A percentile compares a stretch with the other conserved stretches of the same genome.
These are phyloP conservation scores for Lyophyllum decastes DNA, from an alignment of 768 basidiomycete species.

Conservation along the genomic window DNA sequence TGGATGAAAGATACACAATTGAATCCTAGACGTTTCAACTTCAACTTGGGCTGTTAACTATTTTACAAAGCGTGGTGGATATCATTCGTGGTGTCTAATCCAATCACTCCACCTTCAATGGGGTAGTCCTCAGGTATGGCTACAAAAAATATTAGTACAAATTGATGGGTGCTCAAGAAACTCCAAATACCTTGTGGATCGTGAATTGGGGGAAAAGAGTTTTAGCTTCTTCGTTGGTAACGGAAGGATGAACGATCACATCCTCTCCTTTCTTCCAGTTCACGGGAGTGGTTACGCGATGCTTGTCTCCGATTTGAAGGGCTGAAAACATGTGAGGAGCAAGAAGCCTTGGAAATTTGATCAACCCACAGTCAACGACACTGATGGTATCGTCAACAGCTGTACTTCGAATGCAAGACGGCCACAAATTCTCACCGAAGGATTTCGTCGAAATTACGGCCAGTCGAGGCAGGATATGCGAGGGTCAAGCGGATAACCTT, in stretches of 20 bases:
- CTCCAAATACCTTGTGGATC: slow-evolving; percentile 65
- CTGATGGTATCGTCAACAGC: slow-evolving; percentile 27
- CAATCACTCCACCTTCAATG: slow-evolving; percentile 40
- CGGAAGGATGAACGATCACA: slow-evolving; percentile 88
- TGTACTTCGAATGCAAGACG: slow-evolving; percentile 7
- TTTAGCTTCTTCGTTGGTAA: slow-evolving; percentile 87
- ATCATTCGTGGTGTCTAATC: neutral
- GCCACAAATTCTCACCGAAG: slow-evolving; percentile 37
- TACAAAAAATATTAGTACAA: slow-evolving; percentile 30
- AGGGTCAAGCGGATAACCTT: slow-evolving; percentile 90
- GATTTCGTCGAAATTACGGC: slow-evolving; percentile 83
- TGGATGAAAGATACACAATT: too few species aligned
- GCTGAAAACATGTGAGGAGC: slow-evolving; percentile 39
- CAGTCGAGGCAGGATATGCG: slow-evolving; percentile 94
- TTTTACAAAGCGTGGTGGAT: neutral
- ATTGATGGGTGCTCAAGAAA: slow-evolving; percentile 1
- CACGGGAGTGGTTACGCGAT: slow-evolving; percentile 85
- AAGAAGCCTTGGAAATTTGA: slow-evolving; percentile 29
- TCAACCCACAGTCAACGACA: slow-evolving; percentile 69
- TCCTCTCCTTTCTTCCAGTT: slow-evolving; percentile 95
- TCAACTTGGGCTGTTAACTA: neutral
- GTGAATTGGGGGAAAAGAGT: slow-evolving; percentile 85
- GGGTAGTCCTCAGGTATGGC: slow-evolving; percentile 89
- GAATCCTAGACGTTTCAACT: neutral
- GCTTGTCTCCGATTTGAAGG: slow-evolving; percentile 88